A percentile compares a stretch with the other conserved stretches of the same genome.
Conservation (phyloP, 768 basidiomycete genomes). For the Sistotremastrum suecicum region DNA sequence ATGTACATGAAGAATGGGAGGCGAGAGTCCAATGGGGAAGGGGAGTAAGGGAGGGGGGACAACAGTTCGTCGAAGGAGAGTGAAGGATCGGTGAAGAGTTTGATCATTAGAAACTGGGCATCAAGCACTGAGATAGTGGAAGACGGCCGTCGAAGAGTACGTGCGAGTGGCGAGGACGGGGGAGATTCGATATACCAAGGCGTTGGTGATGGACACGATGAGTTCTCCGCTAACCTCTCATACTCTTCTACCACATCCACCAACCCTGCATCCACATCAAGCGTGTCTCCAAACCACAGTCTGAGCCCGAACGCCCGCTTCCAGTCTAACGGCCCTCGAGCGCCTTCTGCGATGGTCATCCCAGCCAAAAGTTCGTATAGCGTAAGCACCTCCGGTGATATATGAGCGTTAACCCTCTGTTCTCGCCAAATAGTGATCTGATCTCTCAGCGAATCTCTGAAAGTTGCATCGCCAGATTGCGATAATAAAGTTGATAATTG, state of each 20-base stretch:
- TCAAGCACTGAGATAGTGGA: conserved; percentile 37
- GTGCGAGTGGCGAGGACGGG: conserved; percentile 8
- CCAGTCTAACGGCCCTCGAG: conserved; percentile 53
- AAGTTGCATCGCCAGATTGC: conserved; percentile 65
- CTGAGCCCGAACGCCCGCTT: conserved; percentile 83
- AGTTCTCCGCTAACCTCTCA: conserved; percentile 25
- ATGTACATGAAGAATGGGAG: conserved; percentile 90
- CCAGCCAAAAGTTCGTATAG: conserved; percentile 80
- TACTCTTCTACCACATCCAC: conserved; percentile 55
- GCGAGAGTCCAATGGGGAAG: conserved; percentile 67
- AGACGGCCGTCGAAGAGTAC: conserved; percentile 29
- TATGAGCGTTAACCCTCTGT: conserved; percentile 55
- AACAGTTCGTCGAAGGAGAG: conserved; percentile 58
- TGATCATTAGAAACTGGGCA: conserved; percentile 69
- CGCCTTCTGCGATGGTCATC: conserved; percentile 47
- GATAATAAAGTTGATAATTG: conserved; percentile 83
- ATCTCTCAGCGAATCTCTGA: conserved; percentile 52
- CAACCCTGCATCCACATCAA: conserved; percentile 45
- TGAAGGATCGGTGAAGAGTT: conserved; percentile 58
- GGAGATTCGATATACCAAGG: conserved; percentile 40
- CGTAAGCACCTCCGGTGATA: conserved; percentile 54
- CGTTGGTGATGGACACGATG: conserved; percentile 30
- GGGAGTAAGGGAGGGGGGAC: conserved; percentile 56
- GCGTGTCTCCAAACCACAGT: conserved; percentile 73
- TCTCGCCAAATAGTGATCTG: conserved; percentile 79